Conservation (phyloP, 202 grass and related monocot species). For the Carex arenaria region DNA sequence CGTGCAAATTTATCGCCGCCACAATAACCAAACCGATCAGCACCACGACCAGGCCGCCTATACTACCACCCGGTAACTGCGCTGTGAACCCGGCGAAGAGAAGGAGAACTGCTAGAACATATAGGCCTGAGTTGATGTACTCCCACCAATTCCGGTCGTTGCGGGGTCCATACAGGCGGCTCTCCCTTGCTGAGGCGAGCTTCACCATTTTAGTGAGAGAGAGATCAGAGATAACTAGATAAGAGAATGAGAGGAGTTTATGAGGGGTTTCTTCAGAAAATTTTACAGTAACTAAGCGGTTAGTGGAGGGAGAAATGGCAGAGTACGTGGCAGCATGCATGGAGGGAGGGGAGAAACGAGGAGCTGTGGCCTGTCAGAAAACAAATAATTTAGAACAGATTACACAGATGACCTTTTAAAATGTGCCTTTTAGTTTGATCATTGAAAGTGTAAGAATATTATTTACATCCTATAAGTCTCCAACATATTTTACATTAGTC, state of each 20-base stretch:
- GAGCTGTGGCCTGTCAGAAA: background rate
- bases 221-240: background rate
- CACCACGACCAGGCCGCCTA: conserved; percentile 30
- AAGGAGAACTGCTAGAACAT: conserved; percentile 53
- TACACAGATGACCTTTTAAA: background rate
- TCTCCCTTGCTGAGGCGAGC: conserved; percentile 69
- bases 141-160: conserved; percentile 48
- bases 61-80: conserved; percentile 13
- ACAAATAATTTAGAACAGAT: background rate
- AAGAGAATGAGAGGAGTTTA: background rate
- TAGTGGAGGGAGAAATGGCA: background rate
- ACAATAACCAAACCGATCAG: conserved; percentile 31
- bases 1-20: conserved; percentile 54
- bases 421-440: background rate
- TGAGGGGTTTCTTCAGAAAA: background rate
- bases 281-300: background rate
- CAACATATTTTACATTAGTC: background rate
- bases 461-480: no score
- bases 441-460: background rate
- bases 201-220: conserved; percentile 53
- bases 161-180: conserved; percentile 51
- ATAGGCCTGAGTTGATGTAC: conserved; percentile 62
- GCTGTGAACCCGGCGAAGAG: conserved; percentile 29
- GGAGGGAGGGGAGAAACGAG: background rate
- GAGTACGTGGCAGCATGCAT: conserved; percentile 23